Evolutionary conservation across 495 filamentous ascomycete species (phyloP).

Genomic region (Hyaloscypha variabilis): DNA sequence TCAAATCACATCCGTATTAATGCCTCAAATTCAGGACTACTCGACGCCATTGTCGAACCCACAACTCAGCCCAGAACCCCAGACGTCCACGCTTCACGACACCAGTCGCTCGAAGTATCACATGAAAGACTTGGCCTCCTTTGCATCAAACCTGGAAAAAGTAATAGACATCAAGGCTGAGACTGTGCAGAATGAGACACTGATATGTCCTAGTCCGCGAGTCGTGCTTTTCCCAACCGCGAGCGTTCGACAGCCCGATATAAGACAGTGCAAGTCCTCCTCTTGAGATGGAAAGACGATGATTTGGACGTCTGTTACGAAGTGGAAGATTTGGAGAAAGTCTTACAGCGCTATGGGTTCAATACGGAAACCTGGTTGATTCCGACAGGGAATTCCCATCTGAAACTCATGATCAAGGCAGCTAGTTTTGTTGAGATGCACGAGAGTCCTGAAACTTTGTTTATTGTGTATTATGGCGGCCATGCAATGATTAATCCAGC

Average conservation of each 20-base stretch:
- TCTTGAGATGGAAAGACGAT: slow-evolving; percentile 22
- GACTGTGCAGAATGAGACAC: too few relatives aligned
- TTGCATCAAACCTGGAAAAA: too few relatives aligned
- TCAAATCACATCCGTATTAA: too few relatives aligned
- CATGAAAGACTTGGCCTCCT: too few relatives aligned
- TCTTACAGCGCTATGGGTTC: slow-evolving; percentile 42
- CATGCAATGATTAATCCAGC: slow-evolving; percentile 55
- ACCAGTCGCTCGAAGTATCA: too few relatives aligned
- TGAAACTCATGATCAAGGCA: slow-evolving; percentile 51
- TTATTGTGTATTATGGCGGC: slow-evolving; percentile 57
- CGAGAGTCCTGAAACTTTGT: slow-evolving; percentile 49
- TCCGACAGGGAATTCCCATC: slow-evolving; percentile 51
- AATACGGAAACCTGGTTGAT: slow-evolving; percentile 53
- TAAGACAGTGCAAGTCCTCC: slow-evolving; percentile 14
- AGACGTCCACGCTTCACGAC: too few relatives aligned
- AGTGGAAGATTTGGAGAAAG: slow-evolving; percentile 9
- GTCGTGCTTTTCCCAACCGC: slow-evolving; percentile 20
- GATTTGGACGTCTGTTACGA: slow-evolving; percentile 10
- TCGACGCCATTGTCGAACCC: too few relatives aligned
- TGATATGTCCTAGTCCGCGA: background rate
- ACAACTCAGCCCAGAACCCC: too few relatives aligned
- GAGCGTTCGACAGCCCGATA: slow-evolving; percentile 20
- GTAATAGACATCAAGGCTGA: too few relatives aligned
- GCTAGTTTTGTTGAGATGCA: slow-evolving; percentile 51
- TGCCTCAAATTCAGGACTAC: too few relatives aligned